A percentile compares a stretch with the other conserved stretches of the same genome.
Evolutionary conservation across 2,329 filamentous ascomycete genomes (phyloP).

Genomic region (Botrytis fabae): DNA sequence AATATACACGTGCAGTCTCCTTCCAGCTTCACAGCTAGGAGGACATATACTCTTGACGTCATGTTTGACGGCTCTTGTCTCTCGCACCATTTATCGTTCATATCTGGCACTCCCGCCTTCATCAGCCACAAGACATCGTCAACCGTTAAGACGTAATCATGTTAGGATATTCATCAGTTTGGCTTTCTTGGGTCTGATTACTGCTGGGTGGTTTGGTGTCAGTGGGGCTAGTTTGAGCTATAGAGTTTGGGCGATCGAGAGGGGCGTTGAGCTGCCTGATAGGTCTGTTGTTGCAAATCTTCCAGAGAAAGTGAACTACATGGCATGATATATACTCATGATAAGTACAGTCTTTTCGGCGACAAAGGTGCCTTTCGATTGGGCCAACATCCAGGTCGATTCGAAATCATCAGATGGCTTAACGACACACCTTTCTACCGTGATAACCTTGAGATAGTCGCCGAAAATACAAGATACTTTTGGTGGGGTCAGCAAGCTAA

Average conservation of each 20-base stretch:
- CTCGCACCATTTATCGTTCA: slow-evolving; percentile 36
- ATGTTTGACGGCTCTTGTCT: slow-evolving; percentile 31
- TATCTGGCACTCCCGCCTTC: slow-evolving; percentile 41
- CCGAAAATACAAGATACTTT: slow-evolving; percentile 55
- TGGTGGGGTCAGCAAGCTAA: slow-evolving; percentile 65
- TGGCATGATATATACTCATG: slow-evolving; percentile 22
- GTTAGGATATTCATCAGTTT: slow-evolving; percentile 46
- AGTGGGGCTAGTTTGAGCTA: slow-evolving; percentile 51
- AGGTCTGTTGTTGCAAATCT: slow-evolving; percentile 38
- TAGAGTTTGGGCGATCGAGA: slow-evolving; percentile 49
- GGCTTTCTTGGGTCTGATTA: slow-evolving; percentile 48
- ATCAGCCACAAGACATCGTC: slow-evolving; percentile 42
- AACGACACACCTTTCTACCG: slow-evolving; percentile 36
- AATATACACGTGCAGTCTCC: slow-evolving; percentile 5
- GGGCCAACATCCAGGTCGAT: slow-evolving; percentile 38
- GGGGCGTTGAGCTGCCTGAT: slow-evolving; percentile 44
- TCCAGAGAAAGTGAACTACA: slow-evolving; percentile 14
- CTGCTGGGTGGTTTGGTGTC: slow-evolving; percentile 48
- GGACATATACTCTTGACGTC: slow-evolving; percentile 29
- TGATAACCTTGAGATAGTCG: slow-evolving; percentile 52
- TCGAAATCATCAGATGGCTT: slow-evolving; percentile 37
- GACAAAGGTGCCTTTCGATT: slow-evolving; percentile 38
- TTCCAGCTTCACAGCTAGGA: slow-evolving; percentile 27
- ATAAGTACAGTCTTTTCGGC: slow-evolving; percentile 36
- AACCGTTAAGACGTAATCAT: slow-evolving; percentile 37